A percentile compares a stretch with the other conserved stretches of the same genome.
Conservation (phyloP, 2,329 filamentous ascomycete genomes). For the Penicillium sp. region DNA sequence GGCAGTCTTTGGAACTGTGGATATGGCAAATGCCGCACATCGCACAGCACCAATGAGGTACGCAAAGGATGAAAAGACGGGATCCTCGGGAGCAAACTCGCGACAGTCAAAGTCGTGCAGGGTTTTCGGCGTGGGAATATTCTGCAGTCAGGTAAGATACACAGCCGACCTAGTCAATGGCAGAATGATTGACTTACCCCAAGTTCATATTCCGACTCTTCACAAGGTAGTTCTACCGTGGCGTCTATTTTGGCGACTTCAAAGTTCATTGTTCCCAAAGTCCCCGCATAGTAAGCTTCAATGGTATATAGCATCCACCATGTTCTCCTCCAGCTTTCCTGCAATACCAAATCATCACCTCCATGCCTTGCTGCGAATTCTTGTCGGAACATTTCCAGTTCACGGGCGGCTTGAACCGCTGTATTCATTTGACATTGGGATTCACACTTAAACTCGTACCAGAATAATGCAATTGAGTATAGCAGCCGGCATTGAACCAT, state of each 20-base stretch:
- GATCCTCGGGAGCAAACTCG: slow-evolving; percentile 27
- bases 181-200: slow-evolving; percentile 21
- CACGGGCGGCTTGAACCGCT: slow-evolving; percentile 23
- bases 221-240: slow-evolving; percentile 34
- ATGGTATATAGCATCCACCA: slow-evolving; percentile 58
- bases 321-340: slow-evolving; percentile 49
- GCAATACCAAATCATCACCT: slow-evolving; percentile 40
- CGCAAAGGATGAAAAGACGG: slow-evolving; percentile 34
- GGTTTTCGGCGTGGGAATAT: slow-evolving; percentile 25
- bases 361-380: slow-evolving; percentile 52
- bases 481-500: slow-evolving; percentile 28
- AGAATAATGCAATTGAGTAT: slow-evolving; percentile 29
- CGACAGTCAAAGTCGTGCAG: slow-evolving; percentile 34
- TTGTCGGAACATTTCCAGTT: slow-evolving; percentile 21
- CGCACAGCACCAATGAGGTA: slow-evolving; percentile 33
- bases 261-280: slow-evolving; percentile 28
- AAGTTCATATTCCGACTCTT: slow-evolving; percentile 33
- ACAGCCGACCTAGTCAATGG: too few species aligned
- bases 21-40: slow-evolving; percentile 28
- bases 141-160: slow-evolving; percentile 3
- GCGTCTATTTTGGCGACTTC: slow-evolving; percentile 20
- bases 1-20: slow-evolving; percentile 18
- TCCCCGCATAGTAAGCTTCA: slow-evolving; percentile 76
- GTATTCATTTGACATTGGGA: slow-evolving; percentile 18
- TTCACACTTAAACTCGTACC: slow-evolving; percentile 23